phyloP scores from a whole-genome alignment of 2,329 filamentous ascomycete genomes.

The Trichoderma sp. region DNA sequence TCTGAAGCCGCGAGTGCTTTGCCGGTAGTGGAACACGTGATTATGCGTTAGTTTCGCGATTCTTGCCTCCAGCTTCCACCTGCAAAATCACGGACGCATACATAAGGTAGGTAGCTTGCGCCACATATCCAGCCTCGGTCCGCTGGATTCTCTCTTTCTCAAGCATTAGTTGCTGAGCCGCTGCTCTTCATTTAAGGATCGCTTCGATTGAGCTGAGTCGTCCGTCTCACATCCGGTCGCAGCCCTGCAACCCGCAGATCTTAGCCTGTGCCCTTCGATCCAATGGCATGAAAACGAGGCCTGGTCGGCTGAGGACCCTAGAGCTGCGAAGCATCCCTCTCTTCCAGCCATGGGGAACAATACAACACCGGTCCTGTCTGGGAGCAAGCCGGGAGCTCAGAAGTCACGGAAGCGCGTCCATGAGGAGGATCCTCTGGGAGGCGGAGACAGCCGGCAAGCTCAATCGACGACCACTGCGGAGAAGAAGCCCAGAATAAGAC shows the following conservation, averaged over 20 bases:
- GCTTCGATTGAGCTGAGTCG: neutral
- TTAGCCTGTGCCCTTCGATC: neutral
- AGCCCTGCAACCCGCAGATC: neutral
- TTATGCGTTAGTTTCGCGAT: conserved; percentile 43
- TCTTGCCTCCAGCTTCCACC: neutral
- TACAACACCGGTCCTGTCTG: neutral
- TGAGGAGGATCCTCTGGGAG: neutral
- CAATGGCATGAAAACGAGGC: neutral
- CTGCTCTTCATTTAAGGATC: no score
- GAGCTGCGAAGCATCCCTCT: neutral
- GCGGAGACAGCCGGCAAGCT: neutral
- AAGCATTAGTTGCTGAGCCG: no score
- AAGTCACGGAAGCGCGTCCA: neutral
- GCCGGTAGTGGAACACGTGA: conserved; percentile 39
- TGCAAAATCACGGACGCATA: neutral
- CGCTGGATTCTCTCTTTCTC: no score
- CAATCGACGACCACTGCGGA: neutral
- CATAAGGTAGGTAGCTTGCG: no score
- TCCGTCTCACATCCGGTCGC: neutral
- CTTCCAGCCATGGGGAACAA: neutral
- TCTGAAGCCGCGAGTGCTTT: neutral
- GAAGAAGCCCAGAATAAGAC: neutral
- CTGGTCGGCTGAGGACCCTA: neutral
- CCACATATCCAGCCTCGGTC: no score
- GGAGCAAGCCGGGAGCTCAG: neutral